Evolutionary conservation across 2,329 filamentous ascomycete species (phyloP).

Genomic region (Metarhizium rileyi): DNA sequence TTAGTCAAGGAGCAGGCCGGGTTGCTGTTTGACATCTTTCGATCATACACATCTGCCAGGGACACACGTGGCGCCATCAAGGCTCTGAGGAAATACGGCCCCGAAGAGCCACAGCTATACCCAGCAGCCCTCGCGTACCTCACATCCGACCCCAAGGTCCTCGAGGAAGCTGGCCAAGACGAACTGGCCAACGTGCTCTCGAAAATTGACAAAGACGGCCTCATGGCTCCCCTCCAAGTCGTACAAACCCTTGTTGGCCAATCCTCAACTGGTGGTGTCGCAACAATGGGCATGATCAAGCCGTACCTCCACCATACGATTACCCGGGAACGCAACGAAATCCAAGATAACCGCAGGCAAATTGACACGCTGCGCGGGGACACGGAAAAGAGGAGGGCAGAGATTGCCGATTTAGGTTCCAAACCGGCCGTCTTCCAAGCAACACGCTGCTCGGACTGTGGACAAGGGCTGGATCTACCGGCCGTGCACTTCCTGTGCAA

Average conservation of each 20-base stretch:
- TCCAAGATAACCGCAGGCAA: conserved; percentile 66
- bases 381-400: conserved; percentile 67
- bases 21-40: conserved; percentile 88
- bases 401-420: conserved; percentile 65
- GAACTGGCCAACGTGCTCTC: conserved; percentile 73
- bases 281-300: conserved; percentile 97
- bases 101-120: conserved; percentile 84
- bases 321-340: conserved; percentile 77
- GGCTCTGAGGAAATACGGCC: conserved; percentile 83
- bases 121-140: conserved; percentile 89
- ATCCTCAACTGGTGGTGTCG: conserved; percentile 47
- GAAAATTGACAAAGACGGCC: conserved; percentile 79
- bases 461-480: conserved; percentile 69
- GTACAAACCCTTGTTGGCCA: conserved; percentile 79
- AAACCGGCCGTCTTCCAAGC: conserved; percentile 88
- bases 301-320: conserved; percentile 85
- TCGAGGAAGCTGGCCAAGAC: conserved; percentile 74
- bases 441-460: conserved; percentile 78
- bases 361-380: conserved; percentile 78
- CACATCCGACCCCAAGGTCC: conserved; percentile 69
- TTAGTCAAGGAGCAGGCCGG: conserved; percentile 91
- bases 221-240: conserved; percentile 94
- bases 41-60: conserved; percentile 85
- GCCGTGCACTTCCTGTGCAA: conserved; percentile 95
- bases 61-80: conserved; percentile 87